phyloP scores from a whole-genome alignment of 495 filamentous ascomycete species.

The Xylaria castorea region DNA sequence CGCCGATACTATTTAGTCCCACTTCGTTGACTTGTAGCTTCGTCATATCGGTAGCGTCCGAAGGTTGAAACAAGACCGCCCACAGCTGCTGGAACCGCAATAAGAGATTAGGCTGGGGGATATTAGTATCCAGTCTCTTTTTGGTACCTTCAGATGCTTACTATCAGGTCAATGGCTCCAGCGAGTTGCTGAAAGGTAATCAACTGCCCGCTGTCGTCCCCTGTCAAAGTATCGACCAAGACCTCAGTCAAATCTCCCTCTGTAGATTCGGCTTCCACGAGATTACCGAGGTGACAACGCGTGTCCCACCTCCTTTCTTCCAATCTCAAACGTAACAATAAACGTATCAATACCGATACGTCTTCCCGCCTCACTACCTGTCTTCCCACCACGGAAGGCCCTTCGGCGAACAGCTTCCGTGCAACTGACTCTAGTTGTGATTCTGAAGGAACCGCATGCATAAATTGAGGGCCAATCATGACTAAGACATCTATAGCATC shows the following conservation, averaged over 20 bases:
- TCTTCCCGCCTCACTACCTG: not conserved
- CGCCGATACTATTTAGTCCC: not conserved
- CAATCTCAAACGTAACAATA: slow-evolving; percentile 4
- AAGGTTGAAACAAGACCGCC: slow-evolving; percentile 19
- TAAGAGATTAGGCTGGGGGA: not conserved
- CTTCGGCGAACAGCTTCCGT: slow-evolving; percentile 13
- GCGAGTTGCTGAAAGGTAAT: not conserved
- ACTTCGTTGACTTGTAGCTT: not conserved
- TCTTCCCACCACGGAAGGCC: not conserved
- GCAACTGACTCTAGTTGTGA: not conserved
- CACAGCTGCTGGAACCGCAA: slow-evolving; percentile 13
- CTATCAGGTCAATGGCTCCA: not conserved
- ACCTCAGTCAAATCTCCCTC: not conserved
- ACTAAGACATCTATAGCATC: slow-evolving; percentile 16
- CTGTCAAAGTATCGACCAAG: not conserved
- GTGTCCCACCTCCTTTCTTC: not conserved
- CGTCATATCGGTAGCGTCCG: not conserved
- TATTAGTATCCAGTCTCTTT: not conserved
- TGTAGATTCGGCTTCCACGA: not conserved
- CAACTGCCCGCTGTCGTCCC: not conserved
- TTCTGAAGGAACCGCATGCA: not conserved
- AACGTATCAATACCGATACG: not conserved
- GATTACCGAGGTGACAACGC: not conserved
- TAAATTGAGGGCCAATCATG: slow-evolving; percentile 13
- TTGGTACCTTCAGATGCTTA: not conserved